phyloP scores from a whole-genome alignment of 495 filamentous ascomycete genomes.

The Trichoderma gamsii region DNA sequence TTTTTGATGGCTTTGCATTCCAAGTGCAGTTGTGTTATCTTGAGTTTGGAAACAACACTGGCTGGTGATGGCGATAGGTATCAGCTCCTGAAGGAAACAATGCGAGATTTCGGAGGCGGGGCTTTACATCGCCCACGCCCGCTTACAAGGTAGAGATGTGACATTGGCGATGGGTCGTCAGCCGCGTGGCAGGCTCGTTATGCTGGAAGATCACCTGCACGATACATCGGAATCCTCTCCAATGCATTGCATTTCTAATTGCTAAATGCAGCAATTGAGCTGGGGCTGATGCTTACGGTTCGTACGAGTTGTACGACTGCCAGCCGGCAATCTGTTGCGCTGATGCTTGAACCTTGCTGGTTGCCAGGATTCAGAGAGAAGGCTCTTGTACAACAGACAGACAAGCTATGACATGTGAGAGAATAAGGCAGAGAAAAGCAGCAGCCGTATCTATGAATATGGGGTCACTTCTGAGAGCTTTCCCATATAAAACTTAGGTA shows the following conservation, averaged over 20 bases:
- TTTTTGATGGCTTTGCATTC: not conserved
- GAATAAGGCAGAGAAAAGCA: too few species aligned
- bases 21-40: not conserved
- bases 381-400: too few species aligned
- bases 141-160: not conserved
- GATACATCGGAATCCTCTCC: not conserved
- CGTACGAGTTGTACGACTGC: not conserved
- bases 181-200: not conserved
- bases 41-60: not conserved
- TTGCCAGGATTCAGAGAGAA: too few species aligned
- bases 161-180: not conserved
- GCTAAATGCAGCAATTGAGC: not conserved
- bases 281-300: too few species aligned
- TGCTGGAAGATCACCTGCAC: slow-evolving; percentile 1
- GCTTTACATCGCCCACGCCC: not conserved
- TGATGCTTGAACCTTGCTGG: too few species aligned
- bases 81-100: not conserved
- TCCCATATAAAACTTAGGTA: too few species aligned
- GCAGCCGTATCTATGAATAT: too few species aligned
- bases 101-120: not conserved
- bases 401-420: too few species aligned
- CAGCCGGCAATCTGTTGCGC: not conserved
- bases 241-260: not conserved
- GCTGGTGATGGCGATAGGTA: not conserved
- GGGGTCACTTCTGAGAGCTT: too few species aligned